phyloP scores from a whole-genome alignment of 441 rosid species.

The California macrophylla region DNA sequence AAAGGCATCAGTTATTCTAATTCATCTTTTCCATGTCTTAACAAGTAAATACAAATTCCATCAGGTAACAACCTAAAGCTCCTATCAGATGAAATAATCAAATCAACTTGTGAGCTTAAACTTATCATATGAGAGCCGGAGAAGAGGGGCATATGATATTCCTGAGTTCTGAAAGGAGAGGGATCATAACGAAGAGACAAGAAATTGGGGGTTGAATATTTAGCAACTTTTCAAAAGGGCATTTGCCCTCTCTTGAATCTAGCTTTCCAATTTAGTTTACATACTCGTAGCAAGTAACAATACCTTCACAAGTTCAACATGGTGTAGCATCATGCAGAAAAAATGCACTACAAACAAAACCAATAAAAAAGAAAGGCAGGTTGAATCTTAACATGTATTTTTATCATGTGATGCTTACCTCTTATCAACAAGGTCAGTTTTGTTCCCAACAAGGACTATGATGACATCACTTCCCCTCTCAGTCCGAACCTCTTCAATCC shows the following conservation, averaged over 20 bases:
- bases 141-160: not conserved
- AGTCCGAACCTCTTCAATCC: conserved; percentile 83
- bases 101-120: not conserved
- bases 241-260: not conserved
- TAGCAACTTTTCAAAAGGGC: not conserved
- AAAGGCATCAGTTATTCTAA: not conserved
- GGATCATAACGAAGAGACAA: not conserved
- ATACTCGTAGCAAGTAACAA: not conserved
- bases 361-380: not conserved
- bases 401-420: conserved; percentile 37
- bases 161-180: not conserved
- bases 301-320: not conserved
- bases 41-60: not conserved
- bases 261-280: not conserved
- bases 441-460: conserved; percentile 80
- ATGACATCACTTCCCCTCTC: conserved; percentile 89
- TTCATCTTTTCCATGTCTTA: not conserved
- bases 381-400: not conserved
- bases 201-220: not conserved
- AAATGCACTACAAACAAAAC: not conserved
- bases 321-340: not conserved
- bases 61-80: not conserved
- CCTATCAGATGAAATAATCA: not conserved
- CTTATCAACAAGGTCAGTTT: conserved; percentile 83
- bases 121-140: not conserved